Evolutionary conservation across 805 yeast genomes (phyloP).

Genomic region (Candida germanica): DNA sequence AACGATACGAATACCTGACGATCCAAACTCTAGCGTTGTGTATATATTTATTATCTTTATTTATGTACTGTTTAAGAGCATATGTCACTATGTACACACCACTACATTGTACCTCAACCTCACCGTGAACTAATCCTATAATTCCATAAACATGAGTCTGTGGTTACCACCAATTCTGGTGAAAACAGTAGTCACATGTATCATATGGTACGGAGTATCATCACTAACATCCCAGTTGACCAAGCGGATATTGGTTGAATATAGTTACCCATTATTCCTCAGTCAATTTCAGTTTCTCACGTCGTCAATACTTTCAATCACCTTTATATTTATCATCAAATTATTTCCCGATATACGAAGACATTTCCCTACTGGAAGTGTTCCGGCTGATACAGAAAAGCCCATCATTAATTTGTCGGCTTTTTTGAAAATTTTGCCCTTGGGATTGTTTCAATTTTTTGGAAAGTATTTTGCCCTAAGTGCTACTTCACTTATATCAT

Average conservation of each 20-base stretch:
- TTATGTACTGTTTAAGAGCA: too few relatives aligned
- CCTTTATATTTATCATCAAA: conserved; percentile 35
- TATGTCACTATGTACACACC: too few relatives aligned
- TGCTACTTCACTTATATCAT: conserved; percentile 63
- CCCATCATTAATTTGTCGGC: conserved; percentile 27
- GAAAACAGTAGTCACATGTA: conserved; percentile 42
- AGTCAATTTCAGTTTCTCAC: conserved; percentile 63
- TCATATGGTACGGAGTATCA: conserved; percentile 60
- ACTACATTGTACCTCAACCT: too few relatives aligned
- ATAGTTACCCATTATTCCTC: conserved; percentile 60
- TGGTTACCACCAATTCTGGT: conserved; percentile 32
- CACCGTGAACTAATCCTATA: too few relatives aligned
- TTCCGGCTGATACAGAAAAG: conserved; percentile 37
- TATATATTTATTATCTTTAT: too few relatives aligned
- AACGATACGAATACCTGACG: too few relatives aligned
- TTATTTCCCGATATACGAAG: conserved; percentile 25
- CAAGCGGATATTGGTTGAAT: conserved; percentile 49
- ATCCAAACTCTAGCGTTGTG: too few relatives aligned
- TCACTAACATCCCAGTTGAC: conserved; percentile 65
- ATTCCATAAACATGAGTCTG: conserved; percentile 4
- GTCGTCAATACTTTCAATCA: conserved; percentile 43
- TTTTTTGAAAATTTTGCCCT: conserved; percentile 51
- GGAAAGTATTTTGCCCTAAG: conserved; percentile 62
- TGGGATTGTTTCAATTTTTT: conserved; percentile 62
- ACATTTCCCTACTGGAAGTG: conserved; percentile 52